phyloP scores from a whole-genome alignment of 352 stramenopile genomes.

The Phytophthora pistaciae region DNA sequence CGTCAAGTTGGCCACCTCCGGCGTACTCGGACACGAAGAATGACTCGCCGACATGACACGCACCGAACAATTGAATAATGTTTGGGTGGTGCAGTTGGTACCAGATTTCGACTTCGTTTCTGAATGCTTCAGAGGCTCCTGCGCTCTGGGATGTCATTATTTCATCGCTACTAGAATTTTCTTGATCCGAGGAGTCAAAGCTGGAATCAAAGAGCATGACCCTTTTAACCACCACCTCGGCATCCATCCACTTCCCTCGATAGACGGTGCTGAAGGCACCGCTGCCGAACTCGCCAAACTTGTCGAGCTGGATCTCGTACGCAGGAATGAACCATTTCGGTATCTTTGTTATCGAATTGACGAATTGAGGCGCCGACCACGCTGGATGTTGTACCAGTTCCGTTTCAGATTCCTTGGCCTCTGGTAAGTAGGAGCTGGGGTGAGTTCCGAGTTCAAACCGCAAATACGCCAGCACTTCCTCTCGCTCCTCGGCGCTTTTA shows the following conservation, averaged over 20 bases:
- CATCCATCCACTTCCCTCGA: background rate
- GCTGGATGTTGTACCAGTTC: background rate
- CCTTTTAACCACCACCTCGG: background rate
- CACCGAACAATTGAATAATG: conserved; percentile 14
- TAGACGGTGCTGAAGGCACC: background rate
- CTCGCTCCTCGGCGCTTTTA: background rate
- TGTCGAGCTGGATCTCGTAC: background rate
- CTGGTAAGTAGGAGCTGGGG: background rate
- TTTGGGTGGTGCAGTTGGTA: conserved; percentile 13
- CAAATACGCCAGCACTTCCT: background rate
- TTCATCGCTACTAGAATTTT: background rate
- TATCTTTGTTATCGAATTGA: background rate
- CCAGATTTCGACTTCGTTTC: conserved; percentile 22
- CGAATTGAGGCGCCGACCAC: background rate
- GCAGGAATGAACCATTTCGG: background rate
- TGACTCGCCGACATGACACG: background rate
- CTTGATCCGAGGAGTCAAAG: background rate
- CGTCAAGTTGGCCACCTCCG: conserved; percentile 1
- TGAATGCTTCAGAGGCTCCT: background rate
- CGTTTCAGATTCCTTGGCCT: background rate
- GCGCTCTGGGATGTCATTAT: background rate
- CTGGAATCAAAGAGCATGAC: background rate
- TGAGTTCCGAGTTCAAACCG: background rate
- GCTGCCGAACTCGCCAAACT: background rate
- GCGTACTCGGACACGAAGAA: conserved; percentile 29